Evolutionary conservation across 1,284 basidiomycete species (phyloP).

Genomic region (Austropuccinia psidii): DNA sequence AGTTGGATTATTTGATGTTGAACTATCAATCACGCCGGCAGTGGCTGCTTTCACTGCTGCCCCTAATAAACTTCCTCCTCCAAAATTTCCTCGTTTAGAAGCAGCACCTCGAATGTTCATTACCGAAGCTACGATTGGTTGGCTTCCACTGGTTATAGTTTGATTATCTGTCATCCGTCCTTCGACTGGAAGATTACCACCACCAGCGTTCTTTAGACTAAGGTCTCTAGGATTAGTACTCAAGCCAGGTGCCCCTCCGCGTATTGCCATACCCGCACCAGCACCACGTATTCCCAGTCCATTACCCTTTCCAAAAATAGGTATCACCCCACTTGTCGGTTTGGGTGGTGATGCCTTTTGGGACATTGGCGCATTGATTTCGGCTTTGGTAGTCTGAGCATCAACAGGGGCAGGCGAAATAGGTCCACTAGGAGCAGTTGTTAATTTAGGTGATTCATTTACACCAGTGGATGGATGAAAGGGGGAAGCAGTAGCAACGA

Average conservation of each 20-base stretch:
- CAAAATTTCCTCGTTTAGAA: slow-evolving; percentile 13
- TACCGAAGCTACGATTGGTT: background rate
- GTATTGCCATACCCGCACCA: background rate
- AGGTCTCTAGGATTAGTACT: background rate
- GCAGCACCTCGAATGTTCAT: slow-evolving; percentile 9
- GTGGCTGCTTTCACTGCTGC: slow-evolving; percentile 20
- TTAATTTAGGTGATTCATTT: no score
- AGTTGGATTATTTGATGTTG: no score
- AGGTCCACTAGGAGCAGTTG: no score
- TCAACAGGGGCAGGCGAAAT: no score
- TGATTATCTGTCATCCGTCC: slow-evolving; percentile 1
- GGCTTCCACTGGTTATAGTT: background rate
- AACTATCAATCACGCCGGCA: no score
- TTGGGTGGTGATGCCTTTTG: background rate
- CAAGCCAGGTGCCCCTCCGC: background rate
- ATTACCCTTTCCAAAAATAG: background rate
- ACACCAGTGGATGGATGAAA: background rate
- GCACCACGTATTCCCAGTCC: background rate
- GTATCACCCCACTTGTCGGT: background rate
- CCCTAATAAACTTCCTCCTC: background rate
- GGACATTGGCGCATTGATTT: no score
- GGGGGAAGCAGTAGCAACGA: background rate
- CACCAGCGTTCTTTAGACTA: no score
- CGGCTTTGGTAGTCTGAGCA: no score
- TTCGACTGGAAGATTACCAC: background rate